Evolutionary conservation across 441 rosid species (phyloP).

Genomic region (Erysimum pusillum): DNA sequence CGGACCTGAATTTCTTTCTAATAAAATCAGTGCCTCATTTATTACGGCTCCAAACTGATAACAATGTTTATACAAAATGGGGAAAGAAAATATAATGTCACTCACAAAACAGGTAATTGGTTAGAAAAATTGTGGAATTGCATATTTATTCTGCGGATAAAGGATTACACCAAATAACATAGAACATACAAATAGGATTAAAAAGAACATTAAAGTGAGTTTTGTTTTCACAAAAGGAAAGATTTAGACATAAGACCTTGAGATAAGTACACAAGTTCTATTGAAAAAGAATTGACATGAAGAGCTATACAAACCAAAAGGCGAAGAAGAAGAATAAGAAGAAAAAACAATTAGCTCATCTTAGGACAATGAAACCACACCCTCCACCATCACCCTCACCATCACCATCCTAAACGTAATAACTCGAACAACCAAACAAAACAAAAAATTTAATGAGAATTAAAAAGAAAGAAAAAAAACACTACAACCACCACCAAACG

Average conservation of each 20-base stretch:
- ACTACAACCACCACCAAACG: slow-evolving; percentile 37
- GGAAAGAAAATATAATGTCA: not conserved
- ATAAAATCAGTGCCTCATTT: slow-evolving; percentile 36
- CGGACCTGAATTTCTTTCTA: slow-evolving; percentile 17
- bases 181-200: not conserved
- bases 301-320: slow-evolving; percentile 48
- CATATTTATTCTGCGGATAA: not conserved
- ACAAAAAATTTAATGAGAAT: slow-evolving; percentile 29
- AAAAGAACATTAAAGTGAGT: slow-evolving; percentile 4
- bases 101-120: not conserved
- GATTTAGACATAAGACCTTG: slow-evolving; percentile 26
- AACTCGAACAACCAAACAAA: slow-evolving; percentile 20
- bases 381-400: slow-evolving; percentile 10
- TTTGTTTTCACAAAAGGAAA: slow-evolving; percentile 25
- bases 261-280: slow-evolving; percentile 28
- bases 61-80: not conserved
- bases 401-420: slow-evolving; percentile 32
- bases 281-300: slow-evolving; percentile 34
- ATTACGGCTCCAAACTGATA: not conserved
- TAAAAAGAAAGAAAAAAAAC: slow-evolving; percentile 22
- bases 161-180: not conserved
- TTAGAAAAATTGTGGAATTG: no score
- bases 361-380: slow-evolving; percentile 40
- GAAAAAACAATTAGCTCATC: slow-evolving; percentile 43
- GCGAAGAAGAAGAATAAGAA: slow-evolving; percentile 32